Base-by-base conservation (phyloP, 1,284 basidiomycete genomes). In the Rhizoctonia solani region DNA sequence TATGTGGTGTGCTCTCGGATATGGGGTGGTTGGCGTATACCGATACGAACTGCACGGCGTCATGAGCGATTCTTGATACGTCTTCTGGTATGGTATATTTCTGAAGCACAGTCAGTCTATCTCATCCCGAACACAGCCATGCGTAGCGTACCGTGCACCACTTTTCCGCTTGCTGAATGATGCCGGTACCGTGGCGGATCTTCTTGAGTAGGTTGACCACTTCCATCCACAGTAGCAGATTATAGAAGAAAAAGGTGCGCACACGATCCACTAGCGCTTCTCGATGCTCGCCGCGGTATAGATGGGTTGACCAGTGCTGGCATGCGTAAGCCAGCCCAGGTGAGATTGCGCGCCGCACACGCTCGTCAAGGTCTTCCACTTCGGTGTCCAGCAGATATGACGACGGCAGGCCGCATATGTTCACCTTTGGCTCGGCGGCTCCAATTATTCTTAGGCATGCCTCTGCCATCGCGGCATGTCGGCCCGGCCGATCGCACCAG, bases 151-250 rank as follows among this genome's bases (percentile, higher is more conserved):
- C 54, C 23, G 14, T 8, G 16, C 8, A 23, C 54, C 54, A 56
- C 29, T 6, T n/a, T n/a, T 56, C 39, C n/a, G 29, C 55, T 19
- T 34, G 6, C 9, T 19, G 23, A 23, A 59, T 29, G 14, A n/a
- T 14, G 19, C 27, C 13, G 2, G 25, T 25, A 29, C 59, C n/a
- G n/a, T n/a, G 19, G n/a, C 19, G 6, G 16, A 53, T 49, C n/a
- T 16, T 14, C 23, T 47, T 47, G 16, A 34, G 54, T 4, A 54
- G 21, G 41, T 54, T 66, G 16, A 66, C 16, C 1, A 66, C 39
- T 34, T 66, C 63, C 52, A 66, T 37, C 63, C 63, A 66, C 4
- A 66, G 9, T 4, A 66, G 32, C 41, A 66, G 23, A 6, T 52
- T 27, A 11, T 19, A 14, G 4, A 23, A 42, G 4, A 66, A 19